phyloP scores from a whole-genome alignment of 192 early-diverging fungal species.

The Rhizophagus clarus region DNA sequence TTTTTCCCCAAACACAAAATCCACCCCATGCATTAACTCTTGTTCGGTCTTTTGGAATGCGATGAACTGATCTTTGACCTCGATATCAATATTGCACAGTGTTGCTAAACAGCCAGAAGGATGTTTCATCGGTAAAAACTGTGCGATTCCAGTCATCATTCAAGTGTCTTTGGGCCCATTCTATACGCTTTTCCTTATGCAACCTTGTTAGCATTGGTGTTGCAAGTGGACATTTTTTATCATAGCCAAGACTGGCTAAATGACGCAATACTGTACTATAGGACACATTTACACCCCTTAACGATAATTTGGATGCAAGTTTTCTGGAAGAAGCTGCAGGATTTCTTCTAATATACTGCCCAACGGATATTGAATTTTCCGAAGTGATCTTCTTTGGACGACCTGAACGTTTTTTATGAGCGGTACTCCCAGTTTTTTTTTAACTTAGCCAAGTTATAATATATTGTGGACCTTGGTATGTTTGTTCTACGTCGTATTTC shows the following conservation, averaged over 20 bases:
- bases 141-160: conserved; percentile 10
- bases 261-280: conserved; percentile 1
- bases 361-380: background rate
- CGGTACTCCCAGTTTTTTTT: background rate
- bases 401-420: conserved; percentile 11
- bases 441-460: conserved; percentile 4
- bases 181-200: background rate
- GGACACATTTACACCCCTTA: conserved; percentile 15
- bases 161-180: background rate
- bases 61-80: background rate
- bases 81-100: conserved; percentile 9
- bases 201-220: background rate
- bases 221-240: background rate
- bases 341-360: conserved; percentile 19
- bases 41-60: conserved; percentile 5
- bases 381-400: conserved; percentile 13
- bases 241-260: background rate
- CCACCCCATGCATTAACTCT: background rate
- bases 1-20: background rate
- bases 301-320: background rate
- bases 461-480: conserved; percentile 17
- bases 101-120: conserved; percentile 13
- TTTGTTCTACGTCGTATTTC: conserved; percentile 6
- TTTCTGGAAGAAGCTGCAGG: background rate
- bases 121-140: conserved; percentile 11